Evolutionary conservation across 1,284 basidiomycete genomes (phyloP), one percentile per base, ranked within the genome.

Genomic region (Leccinum griseonigrum): DNA sequence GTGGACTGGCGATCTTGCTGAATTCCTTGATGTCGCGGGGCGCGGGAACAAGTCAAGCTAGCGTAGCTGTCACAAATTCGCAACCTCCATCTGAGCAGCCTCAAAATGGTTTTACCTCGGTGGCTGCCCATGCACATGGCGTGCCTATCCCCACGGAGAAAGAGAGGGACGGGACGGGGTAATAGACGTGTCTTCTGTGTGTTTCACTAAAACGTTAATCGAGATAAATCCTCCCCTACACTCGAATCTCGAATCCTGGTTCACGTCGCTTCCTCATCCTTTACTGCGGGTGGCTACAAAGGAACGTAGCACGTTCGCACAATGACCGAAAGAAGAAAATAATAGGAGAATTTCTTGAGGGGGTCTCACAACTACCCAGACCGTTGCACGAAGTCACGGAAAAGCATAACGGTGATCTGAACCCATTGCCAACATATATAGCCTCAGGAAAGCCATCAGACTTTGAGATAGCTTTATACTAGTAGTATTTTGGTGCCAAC

Each of bases 1-100:
- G 81, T 67, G 88, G 89, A 11, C 68, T 91, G 64, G 87, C 87
- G 29, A 75, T 88, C 63, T 77, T 92, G 9, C 74, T 92, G 62
- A 90, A 89, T 71, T 85, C 86, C 5, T 73, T 91, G 64, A 85
- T 86, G 75, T 75, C 74, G 22, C 75, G 74, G 50, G 66, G 72
- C 6, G 18, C 59, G 28, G 65, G 61, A 50, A 63, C 75, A 28
- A 68, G 71, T 22, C 68, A 74, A 54, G 28, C 63, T 14, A 63
- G 54, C 32, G 14, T 60, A 38, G 14, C 56, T 18, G 28, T 61
- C 31, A 56, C 67, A 18, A 69, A 29, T 31, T n/a, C 59, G 29
- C 60, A 60, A 54, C 52, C 69, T 28, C 16, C 56, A 22, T 38
- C 56, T 36, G 63, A 59, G 29, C 71, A 66, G 14, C 36, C 64